These are phyloP conservation scores for Endoconidiophora polonica DNA, from an alignment of 2,329 filamentous ascomycete species.

Conservation along the genomic window DNA sequence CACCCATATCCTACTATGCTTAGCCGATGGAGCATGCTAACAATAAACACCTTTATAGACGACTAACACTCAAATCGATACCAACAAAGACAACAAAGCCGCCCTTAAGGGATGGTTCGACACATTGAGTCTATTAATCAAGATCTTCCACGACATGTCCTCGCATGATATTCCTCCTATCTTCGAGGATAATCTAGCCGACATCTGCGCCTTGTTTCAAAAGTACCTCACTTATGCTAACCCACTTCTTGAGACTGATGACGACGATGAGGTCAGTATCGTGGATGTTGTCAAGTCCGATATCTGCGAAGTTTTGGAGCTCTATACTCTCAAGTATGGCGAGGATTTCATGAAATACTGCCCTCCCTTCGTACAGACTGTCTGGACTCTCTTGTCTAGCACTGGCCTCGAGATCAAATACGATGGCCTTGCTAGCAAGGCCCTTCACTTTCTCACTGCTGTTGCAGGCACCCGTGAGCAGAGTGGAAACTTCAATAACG, in stretches of 20 bases:
- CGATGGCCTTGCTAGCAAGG: conserved; percentile 85
- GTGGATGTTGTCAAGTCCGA: conserved; percentile 80
- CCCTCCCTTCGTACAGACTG: conserved; percentile 70
- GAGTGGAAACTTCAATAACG: conserved; percentile 69
- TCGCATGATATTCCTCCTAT: conserved; percentile 89
- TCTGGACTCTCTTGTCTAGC: conserved; percentile 79
- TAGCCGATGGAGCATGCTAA: too few relatives aligned
- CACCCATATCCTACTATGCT: neutral
- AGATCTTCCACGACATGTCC: conserved; percentile 92
- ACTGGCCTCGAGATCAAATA: conserved; percentile 82
- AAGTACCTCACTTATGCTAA: conserved; percentile 91
- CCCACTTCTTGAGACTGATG: conserved; percentile 62
- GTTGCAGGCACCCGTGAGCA: conserved; percentile 66
- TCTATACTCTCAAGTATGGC: conserved; percentile 90
- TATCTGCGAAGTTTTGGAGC: conserved; percentile 77
- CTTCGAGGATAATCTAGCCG: conserved; percentile 74
- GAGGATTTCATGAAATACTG: conserved; percentile 77
- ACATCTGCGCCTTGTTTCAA: conserved; percentile 64
- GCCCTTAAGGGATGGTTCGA: conserved; percentile 64
- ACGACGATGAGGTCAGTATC: conserved; percentile 74
- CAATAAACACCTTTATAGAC: conserved; percentile 25
- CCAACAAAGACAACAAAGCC: conserved; percentile 58
- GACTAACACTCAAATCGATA: conserved; percentile 54
- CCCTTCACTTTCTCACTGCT: conserved; percentile 83
- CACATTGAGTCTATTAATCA: conserved; percentile 73